A percentile compares a stretch with the other conserved stretches of the same genome.
Evolutionary conservation across 139 green algal species (phyloP).

Genomic region (Tetradesmus obliquus): DNA sequence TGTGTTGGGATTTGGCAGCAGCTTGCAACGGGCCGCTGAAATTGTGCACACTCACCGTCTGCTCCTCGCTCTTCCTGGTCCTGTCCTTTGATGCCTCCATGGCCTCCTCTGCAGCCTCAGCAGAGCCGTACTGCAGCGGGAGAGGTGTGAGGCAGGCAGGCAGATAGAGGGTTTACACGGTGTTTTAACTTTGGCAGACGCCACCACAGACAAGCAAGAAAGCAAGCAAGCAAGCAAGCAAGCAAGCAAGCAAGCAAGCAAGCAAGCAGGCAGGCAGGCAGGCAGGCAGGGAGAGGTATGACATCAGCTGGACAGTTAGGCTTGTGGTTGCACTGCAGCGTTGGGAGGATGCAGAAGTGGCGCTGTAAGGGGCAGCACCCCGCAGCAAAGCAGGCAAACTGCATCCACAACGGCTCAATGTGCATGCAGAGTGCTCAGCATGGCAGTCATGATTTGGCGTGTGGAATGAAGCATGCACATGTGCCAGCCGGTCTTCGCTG

Average conservation of each 20-base stretch:
- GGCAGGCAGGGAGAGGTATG: too few relatives aligned
- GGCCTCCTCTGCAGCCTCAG: neutral
- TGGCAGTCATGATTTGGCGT: too few relatives aligned
- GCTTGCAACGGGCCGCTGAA: too few relatives aligned
- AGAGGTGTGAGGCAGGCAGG: neutral
- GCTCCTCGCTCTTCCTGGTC: constrained; percentile 28
- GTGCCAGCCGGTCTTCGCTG: neutral
- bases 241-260: neutral
- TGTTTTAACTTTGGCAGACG: too few relatives aligned
- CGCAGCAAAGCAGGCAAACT: too few relatives aligned
- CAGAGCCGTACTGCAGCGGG: constrained; percentile 31
- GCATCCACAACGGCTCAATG: too few relatives aligned
- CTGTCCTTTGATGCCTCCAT: constrained; percentile 7
- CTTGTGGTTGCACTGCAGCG: too few relatives aligned
- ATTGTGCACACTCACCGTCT: constrained; percentile 12
- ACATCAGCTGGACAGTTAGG: too few relatives aligned
- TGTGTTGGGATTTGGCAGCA: too few relatives aligned
- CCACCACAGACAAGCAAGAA: neutral
- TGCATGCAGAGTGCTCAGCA: too few relatives aligned
- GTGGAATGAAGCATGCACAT: neutral
- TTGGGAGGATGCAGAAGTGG: too few relatives aligned
- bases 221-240: neutral
- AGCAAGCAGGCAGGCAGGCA: neutral
- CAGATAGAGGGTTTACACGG: neutral
- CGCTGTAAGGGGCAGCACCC: too few relatives aligned